These are phyloP conservation scores for Aquilaria agallochum DNA, from an alignment of 441 rosid genomes.

Conservation along the genomic window DNA sequence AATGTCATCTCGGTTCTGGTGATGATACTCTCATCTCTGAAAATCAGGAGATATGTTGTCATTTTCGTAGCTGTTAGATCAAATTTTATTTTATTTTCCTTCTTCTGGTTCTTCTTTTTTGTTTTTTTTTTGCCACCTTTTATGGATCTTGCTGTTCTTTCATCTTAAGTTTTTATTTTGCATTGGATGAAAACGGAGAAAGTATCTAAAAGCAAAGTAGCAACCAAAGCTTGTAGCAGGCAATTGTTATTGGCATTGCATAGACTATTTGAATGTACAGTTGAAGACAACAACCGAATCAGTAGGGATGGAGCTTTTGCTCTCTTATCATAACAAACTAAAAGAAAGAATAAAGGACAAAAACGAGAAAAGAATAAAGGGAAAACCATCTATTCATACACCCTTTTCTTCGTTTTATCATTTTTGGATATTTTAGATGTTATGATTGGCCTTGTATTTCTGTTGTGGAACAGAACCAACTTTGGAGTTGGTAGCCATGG, in stretches of 20 bases:
- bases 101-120: too few species aligned
- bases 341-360: background rate
- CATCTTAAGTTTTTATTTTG: too few species aligned
- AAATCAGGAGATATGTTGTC: too few species aligned
- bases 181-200: too few species aligned
- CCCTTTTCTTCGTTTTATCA: background rate
- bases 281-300: background rate
- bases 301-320: background rate
- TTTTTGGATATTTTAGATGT: background rate
- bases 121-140: too few species aligned
- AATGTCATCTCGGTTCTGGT: too few species aligned
- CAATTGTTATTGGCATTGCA: background rate
- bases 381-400: background rate
- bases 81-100: too few species aligned
- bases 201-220: too few species aligned
- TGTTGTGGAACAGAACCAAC: constrained; percentile 13
- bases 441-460: constrained; percentile 2
- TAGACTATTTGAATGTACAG: constrained; percentile 4
- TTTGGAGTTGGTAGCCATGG: constrained; percentile 11
- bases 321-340: constrained; percentile 1
- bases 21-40: too few species aligned
- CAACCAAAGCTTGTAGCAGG: too few species aligned
- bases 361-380: background rate
- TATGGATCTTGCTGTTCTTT: too few species aligned
- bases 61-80: too few species aligned